Base-by-base conservation (phyloP, 768 basidiomycete genomes). In the Russula earlei region DNA sequence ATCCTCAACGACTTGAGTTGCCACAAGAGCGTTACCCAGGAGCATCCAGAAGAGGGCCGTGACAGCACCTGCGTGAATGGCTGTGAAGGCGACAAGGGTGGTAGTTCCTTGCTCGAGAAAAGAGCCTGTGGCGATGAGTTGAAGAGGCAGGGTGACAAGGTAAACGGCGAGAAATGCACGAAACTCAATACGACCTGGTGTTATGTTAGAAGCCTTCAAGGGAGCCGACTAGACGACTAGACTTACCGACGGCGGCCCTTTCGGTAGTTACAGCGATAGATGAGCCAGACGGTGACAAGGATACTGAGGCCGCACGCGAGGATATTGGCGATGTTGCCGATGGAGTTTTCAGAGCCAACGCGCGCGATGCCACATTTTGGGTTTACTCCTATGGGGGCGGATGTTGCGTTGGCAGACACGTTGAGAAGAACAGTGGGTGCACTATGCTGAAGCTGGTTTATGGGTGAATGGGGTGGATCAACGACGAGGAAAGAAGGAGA, bases 1-100 rank as follows among this genome's bases (percentile, higher is more conserved):
- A 65, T 90, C 95, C 67, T 97, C 95, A 52, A 97, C 87, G 47
- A 93, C 67, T 70, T 98, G 95, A n/a, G 85, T 88, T 34, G 85
- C 82, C 20, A 92, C 78, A 56, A 91, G 70, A 9, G 77, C 87
- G 69, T 88, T 91, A 31, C 77, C 88, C 50, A 90, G 72, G 60
- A 91, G 71, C 7, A 77, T 65, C 87, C 91, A 92, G 67, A 92
- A 94, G 4, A 91, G 70, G 3, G 84, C 78, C 4, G 81, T 83
- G 42, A 93, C 80, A 17, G 84, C 59, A 4, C 84, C 92, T 2
- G 87, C 82, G 60, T 96, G 93, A 9, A 95, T 73, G 0, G 91
- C 86, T 14, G 83, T 81, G 56, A 95, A 62, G 25, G 80, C 79
- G 19, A 84, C 80, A 22, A 95, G 75, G 1, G 81, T 71, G 0